Evolutionary conservation across 2,329 filamentous ascomycete genomes (phyloP).

Genomic region (Colletotrichum scovillei): DNA sequence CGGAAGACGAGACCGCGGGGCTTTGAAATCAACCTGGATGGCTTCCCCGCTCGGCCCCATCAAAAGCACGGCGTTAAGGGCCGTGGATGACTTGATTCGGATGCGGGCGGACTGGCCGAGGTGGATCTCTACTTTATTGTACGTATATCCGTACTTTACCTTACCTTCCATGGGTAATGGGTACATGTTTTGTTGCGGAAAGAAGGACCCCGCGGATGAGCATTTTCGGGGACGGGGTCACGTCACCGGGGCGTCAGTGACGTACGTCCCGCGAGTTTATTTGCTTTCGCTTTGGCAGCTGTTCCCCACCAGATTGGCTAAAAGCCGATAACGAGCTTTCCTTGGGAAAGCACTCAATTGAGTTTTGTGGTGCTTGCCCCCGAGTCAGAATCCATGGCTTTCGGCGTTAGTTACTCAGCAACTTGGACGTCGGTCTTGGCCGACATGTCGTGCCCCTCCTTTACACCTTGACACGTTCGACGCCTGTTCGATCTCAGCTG

Average conservation of each 20-base stretch:
- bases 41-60: constrained; percentile 3
- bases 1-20: background rate
- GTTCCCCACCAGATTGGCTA: background rate
- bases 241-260: constrained; percentile 31
- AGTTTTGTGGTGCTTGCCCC: background rate
- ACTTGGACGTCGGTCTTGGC: background rate
- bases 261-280: constrained; percentile 21
- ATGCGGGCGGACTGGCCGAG: background rate
- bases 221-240: constrained; percentile 12
- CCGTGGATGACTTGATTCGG: background rate
- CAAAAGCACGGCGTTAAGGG: background rate
- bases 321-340: constrained; percentile 8
- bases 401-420: background rate
- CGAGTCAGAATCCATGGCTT: background rate
- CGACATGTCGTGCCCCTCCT: background rate
- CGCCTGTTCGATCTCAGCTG: too few species aligned
- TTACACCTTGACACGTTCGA: too few species aligned
- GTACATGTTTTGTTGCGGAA: too few species aligned
- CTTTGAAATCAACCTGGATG: constrained; percentile 7
- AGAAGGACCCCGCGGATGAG: background rate
- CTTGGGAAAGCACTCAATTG: background rate
- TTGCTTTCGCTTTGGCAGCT: background rate
- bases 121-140: background rate
- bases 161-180: too few species aligned
- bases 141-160: background rate